Conservation (phyloP, 129 eudicot genomes). For the Flaveria brownii region DNA sequence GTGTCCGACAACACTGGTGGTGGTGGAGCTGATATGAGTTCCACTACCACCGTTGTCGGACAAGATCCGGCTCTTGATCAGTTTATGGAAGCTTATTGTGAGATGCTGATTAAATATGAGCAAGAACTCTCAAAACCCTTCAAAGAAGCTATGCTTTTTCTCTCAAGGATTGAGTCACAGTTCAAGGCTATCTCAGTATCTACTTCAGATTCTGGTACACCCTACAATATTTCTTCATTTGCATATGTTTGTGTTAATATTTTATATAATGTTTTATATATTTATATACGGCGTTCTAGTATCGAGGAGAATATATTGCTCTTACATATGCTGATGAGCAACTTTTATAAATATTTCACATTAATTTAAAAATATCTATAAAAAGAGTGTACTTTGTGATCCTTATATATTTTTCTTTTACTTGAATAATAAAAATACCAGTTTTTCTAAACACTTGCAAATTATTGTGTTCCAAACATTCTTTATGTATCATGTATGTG, state of each 20-base stretch:
- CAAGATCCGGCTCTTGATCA: constrained; percentile 96
- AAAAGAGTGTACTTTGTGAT: background rate
- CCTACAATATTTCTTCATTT: background rate
- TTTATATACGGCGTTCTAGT: background rate
- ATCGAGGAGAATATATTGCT: background rate
- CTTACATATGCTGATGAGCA: background rate
- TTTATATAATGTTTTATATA: background rate
- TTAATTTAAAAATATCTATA: background rate
- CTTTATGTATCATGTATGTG: background rate
- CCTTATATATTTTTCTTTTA: too few relatives aligned
- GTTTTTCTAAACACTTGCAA: background rate
- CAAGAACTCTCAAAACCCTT: constrained; percentile 94
- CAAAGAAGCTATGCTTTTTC: constrained; percentile 96
- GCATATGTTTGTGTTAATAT: background rate
- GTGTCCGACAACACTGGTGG: constrained; percentile 11
- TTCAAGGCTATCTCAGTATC: constrained; percentile 77
- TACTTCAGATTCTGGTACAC: constrained; percentile 57
- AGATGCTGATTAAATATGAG: constrained; percentile 89
- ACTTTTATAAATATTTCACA: background rate
- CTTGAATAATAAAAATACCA: background rate
- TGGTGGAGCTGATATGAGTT: constrained; percentile 15
- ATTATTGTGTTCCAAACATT: background rate
- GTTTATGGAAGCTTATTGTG: constrained; percentile 98
- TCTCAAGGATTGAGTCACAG: constrained; percentile 77
- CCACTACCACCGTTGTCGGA: constrained; percentile 40